Conservation (phyloP, 192 early-diverging fungal species). For the Lobosporangium transversale region DNA sequence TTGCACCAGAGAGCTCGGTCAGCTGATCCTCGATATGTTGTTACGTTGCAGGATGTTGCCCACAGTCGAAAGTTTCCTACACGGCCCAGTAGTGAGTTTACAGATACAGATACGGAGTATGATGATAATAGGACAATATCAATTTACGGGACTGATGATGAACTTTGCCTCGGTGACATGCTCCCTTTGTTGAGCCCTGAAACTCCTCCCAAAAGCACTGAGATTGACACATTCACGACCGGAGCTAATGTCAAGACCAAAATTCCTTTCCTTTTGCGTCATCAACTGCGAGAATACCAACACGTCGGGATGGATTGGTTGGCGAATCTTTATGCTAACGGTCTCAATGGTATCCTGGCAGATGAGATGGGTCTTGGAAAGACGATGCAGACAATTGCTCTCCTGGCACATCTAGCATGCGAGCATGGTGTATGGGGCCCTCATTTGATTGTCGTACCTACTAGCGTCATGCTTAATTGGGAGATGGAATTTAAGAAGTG, state of each 20-base stretch:
- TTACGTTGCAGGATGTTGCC: slow-evolving; percentile 43
- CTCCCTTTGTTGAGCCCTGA: slow-evolving; percentile 32
- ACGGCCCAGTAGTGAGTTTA: slow-evolving; percentile 40
- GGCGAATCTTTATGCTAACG: slow-evolving; percentile 84
- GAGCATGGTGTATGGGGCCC: slow-evolving; percentile 69
- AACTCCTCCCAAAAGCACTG: slow-evolving; percentile 4
- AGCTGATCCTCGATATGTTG: slow-evolving; percentile 42
- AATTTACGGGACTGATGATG: slow-evolving; percentile 51
- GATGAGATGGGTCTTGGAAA: slow-evolving; percentile 78
- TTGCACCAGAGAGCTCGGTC: slow-evolving; percentile 21
- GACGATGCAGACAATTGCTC: slow-evolving; percentile 74
- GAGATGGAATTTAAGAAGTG: slow-evolving; percentile 78
- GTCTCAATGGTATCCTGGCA: slow-evolving; percentile 78
- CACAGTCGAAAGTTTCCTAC: slow-evolving; percentile 43
- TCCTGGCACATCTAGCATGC: slow-evolving; percentile 74
- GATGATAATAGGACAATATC: slow-evolving; percentile 46
- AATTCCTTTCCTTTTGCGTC: slow-evolving; percentile 71
- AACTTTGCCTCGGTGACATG: slow-evolving; percentile 41
- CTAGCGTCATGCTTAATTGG: slow-evolving; percentile 83
- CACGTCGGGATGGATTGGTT: slow-evolving; percentile 92
- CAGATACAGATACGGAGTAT: slow-evolving; percentile 47
- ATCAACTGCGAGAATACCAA: slow-evolving; percentile 87
- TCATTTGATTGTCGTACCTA: slow-evolving; percentile 81
- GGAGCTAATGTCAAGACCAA: slow-evolving; percentile 59
- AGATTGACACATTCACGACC: slow-evolving; percentile 45